These are phyloP conservation scores for Fusarium metavorans DNA, from an alignment of 2,329 filamentous ascomycete genomes.

Conservation along the genomic window DNA sequence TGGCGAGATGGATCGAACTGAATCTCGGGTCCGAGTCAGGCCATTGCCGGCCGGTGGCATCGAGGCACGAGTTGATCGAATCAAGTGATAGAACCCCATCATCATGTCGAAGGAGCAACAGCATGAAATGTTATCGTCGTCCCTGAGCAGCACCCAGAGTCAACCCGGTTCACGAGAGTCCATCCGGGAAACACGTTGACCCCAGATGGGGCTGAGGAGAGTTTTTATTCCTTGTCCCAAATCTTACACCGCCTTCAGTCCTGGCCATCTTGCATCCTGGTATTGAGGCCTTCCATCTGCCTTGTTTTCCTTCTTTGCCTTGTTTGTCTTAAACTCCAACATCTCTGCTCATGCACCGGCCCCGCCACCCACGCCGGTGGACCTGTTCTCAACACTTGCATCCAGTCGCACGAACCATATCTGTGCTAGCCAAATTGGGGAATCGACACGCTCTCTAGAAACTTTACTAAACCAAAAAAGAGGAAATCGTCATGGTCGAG, in stretches of 20 bases:
- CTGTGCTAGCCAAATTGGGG: no score
- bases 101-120: not conserved
- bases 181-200: not conserved
- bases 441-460: no score
- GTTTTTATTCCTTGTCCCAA: not conserved
- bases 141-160: not conserved
- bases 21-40: not conserved
- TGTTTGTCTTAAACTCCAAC: no score
- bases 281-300: not conserved
- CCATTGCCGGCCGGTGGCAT: not conserved
- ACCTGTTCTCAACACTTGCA: no score
- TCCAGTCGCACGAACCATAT: no score
- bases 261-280: not conserved
- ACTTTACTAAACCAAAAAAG: no score
- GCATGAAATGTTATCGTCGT: not conserved
- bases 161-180: not conserved
- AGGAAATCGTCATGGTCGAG: conserved; percentile 2
- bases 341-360: no score
- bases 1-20: not conserved
- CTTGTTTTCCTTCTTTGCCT: not conserved
- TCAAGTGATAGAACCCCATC: not conserved
- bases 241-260: not conserved
- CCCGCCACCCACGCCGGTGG: no score
- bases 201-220: not conserved
- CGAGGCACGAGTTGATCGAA: not conserved